Base-by-base conservation (phyloP, 140 eudicot genomes). In the Oenanthe javanica region DNA sequence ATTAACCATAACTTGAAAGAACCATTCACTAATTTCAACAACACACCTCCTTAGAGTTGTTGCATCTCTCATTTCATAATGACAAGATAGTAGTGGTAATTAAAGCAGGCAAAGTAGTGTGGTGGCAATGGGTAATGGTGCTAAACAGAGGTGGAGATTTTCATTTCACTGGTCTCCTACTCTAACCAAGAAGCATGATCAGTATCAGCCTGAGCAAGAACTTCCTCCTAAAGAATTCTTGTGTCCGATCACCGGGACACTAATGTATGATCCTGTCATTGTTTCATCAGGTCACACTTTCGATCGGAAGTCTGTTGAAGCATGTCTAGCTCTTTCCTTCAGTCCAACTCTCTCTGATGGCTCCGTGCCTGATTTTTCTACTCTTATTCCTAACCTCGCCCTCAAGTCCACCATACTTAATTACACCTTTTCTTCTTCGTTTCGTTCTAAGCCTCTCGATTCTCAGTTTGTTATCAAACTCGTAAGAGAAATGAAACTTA, bases 211-310 rank as follows among this genome's bases (percentile, higher is more conserved):
- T 36, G 2, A 36, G 40, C 40, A 36, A 36, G 40, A 36, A 1
- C 82, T 21, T 14, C 79, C 78, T 1, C 93, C 96, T 3, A 75
- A 72, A 0, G 98, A 94, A 31, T 94, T 94, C 83, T 57, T 90
- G 11, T 94, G 98, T 49, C 98, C 97, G 0, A 78, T 94, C 7
- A 90, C 97, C 9, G 74, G 84, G 18, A 54, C 83, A 8, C 82
- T 94, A 16, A 94, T 94, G 98, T 90, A 92, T 11, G 98, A 94
- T 82, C 98, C 97, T 1, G 97, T 94, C 5, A 88, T 94, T 2
- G 90, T 90, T 47, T 87, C 98, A 15, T 90, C 96, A n/a, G 97
- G 98, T 27, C 96, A 90, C 70, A 90, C 98, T 7, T 92, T 94
- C 82, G 98, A 94, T 46, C 93, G 98, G 4, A 88, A 84, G 76